Evolutionary conservation across 148 eudicot genomes (phyloP).

Genomic region (Camellia japonica): DNA sequence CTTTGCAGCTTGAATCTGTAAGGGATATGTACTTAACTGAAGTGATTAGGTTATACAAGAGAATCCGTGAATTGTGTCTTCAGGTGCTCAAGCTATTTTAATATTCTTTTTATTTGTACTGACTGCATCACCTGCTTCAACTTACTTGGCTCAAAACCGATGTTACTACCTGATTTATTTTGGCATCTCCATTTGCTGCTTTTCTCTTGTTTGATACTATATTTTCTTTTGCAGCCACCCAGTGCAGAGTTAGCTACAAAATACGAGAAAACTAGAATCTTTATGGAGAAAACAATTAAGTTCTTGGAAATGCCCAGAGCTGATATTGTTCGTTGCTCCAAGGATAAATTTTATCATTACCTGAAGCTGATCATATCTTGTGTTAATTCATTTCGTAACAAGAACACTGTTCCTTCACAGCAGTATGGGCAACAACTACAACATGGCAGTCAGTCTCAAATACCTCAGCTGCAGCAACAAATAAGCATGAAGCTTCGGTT

Average conservation of each 20-base stretch:
- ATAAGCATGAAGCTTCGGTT: not conserved
- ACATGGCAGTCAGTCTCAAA: not conserved
- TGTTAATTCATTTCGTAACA: not conserved
- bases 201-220: not conserved
- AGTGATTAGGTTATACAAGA: not conserved
- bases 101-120: not conserved
- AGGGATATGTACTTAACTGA: conserved; percentile 4
- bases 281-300: not conserved
- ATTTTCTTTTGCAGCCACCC: conserved; percentile 13
- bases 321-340: not conserved
- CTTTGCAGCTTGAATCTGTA: not conserved
- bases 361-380: not conserved
- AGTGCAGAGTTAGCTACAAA: conserved; percentile 10
- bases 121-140: not conserved
- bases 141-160: not conserved
- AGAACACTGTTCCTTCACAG: not conserved
- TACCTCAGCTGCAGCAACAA: not conserved
- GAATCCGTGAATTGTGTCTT: not conserved
- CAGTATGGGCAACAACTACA: conserved; percentile 11
- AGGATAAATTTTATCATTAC: conserved; percentile 6
- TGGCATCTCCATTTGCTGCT: not conserved
- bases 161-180: not conserved
- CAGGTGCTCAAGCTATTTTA: not conserved
- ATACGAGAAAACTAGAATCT: not conserved
- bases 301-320: conserved; percentile 14